Conservation (phyloP, 768 basidiomycete species). For the Psilocybe tampanensis region DNA sequence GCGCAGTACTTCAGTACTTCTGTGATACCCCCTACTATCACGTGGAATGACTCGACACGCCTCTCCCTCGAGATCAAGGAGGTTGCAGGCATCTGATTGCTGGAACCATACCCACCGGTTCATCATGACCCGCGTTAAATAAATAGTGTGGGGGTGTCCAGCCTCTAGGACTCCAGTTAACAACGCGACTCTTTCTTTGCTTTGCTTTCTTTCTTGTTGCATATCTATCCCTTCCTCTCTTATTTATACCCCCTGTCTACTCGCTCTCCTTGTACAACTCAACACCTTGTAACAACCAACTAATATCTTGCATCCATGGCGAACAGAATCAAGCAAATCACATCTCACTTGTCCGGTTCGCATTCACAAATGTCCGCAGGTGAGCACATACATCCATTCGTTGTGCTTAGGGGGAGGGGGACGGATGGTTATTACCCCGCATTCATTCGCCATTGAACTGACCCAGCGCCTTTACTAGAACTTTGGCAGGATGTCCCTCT, state of each 20-base stretch:
- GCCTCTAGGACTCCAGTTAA: not conserved
- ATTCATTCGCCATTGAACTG: slow-evolving; percentile 8
- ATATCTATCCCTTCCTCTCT: slow-evolving; percentile 2
- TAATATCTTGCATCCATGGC: slow-evolving; percentile 42
- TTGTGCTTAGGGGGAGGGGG: slow-evolving; percentile 4
- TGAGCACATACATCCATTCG: slow-evolving; percentile 27
- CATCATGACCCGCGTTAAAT: not conserved
- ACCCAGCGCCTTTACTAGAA: slow-evolving; percentile 44
- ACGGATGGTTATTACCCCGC: slow-evolving; percentile 10
- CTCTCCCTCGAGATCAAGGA: not conserved
- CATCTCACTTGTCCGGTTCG: slow-evolving; percentile 49
- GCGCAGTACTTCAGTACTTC: too few species aligned
- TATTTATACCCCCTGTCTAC: not conserved
- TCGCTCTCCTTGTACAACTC: slow-evolving; percentile 2
- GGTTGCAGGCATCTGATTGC: slow-evolving; percentile 19
- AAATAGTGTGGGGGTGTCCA: too few species aligned
- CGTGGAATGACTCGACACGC: slow-evolving; percentile 15
- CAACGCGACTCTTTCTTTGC: not conserved
- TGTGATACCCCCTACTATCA: slow-evolving; percentile 22
- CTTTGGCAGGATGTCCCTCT: slow-evolving; percentile 76
- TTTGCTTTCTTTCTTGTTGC: not conserved
- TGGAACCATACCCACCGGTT: not conserved
- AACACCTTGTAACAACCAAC: not conserved
- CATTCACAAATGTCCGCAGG: slow-evolving; percentile 56
- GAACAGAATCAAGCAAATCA: slow-evolving; percentile 61